Evolutionary conservation across 352 stramenopile species (phyloP).

Genomic region (Pythium sp.): DNA sequence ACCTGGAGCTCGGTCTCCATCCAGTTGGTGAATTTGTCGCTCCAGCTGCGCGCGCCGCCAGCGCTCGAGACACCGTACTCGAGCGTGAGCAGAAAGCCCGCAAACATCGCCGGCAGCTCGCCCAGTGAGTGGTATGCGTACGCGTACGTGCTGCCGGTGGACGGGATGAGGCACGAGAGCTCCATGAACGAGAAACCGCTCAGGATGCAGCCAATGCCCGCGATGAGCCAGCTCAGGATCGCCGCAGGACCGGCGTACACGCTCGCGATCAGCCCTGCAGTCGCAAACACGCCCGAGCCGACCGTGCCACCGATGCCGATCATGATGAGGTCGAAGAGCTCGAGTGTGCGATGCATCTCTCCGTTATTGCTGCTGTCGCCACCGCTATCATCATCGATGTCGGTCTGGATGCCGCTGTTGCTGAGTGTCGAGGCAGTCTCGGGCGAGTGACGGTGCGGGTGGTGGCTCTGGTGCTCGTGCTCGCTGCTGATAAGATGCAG

Average conservation of each 20-base stretch:
- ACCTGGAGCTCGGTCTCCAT: slow-evolving; percentile 53
- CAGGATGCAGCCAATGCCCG: slow-evolving; percentile 72
- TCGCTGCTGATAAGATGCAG: slow-evolving; percentile 38
- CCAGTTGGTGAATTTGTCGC: slow-evolving; percentile 91
- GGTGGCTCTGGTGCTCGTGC: slow-evolving; percentile 9
- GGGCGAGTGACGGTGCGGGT: slow-evolving; percentile 17
- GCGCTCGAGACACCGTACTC: slow-evolving; percentile 92
- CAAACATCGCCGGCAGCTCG: slow-evolving; percentile 90
- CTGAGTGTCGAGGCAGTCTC: slow-evolving; percentile 3
- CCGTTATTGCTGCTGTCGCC: background rate
- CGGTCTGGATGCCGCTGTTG: slow-evolving; percentile 17
- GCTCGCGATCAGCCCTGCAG: slow-evolving; percentile 62
- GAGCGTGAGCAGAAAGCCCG: slow-evolving; percentile 87
- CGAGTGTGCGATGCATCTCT: slow-evolving; percentile 63
- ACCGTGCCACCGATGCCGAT: slow-evolving; percentile 94
- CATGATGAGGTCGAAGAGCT: slow-evolving; percentile 91
- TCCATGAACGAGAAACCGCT: slow-evolving; percentile 92
- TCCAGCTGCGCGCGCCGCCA: slow-evolving; percentile 91
- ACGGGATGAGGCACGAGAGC: slow-evolving; percentile 84
- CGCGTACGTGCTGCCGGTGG: slow-evolving; percentile 89
- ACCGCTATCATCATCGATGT: slow-evolving; percentile 1
- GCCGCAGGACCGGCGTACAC: slow-evolving; percentile 73
- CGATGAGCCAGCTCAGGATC: slow-evolving; percentile 83
- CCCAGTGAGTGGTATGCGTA: slow-evolving; percentile 93
- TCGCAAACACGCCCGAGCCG: slow-evolving; percentile 92